phyloP scores from a whole-genome alignment of 129 eudicot species.

The Flaveria robusta region DNA sequence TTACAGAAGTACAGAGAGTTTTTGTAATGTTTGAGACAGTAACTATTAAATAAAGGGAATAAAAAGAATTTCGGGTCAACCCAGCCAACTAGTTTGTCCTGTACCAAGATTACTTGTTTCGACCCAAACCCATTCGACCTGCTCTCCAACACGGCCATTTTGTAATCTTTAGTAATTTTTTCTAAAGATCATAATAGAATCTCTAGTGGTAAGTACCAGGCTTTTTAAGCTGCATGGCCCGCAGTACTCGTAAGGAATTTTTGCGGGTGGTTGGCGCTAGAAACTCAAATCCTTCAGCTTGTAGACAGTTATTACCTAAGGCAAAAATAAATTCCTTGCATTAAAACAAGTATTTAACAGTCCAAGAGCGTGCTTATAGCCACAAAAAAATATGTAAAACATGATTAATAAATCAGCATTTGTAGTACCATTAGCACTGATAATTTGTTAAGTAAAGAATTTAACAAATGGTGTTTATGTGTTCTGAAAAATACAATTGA shows the following conservation, averaged over 20 bases:
- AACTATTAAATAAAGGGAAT: too few species aligned
- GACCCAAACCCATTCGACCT: neutral
- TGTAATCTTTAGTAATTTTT: neutral
- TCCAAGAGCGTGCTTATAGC: neutral
- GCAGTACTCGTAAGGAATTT: constrained; percentile 77
- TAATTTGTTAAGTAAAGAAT: neutral
- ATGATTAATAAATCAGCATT: neutral
- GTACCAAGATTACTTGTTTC: neutral
- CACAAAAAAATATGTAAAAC: neutral
- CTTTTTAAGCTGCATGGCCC: constrained; percentile 97
- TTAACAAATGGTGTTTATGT: neutral
- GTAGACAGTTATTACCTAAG: constrained; percentile 52
- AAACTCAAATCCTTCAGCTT: constrained; percentile 67
- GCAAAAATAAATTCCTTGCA: neutral
- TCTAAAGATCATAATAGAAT: neutral
- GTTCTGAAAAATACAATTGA: neutral
- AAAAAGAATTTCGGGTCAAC: neutral
- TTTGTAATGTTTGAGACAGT: neutral
- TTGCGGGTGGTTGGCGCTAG: constrained; percentile 85
- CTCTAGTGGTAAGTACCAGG: constrained; percentile 57
- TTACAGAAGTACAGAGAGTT: neutral
- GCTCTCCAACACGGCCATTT: neutral
- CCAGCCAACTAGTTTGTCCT: neutral
- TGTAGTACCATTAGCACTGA: neutral
- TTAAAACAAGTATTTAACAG: constrained; percentile 14